Conservation (phyloP, 257 asterid species). For the Nicotiana knightiana region DNA sequence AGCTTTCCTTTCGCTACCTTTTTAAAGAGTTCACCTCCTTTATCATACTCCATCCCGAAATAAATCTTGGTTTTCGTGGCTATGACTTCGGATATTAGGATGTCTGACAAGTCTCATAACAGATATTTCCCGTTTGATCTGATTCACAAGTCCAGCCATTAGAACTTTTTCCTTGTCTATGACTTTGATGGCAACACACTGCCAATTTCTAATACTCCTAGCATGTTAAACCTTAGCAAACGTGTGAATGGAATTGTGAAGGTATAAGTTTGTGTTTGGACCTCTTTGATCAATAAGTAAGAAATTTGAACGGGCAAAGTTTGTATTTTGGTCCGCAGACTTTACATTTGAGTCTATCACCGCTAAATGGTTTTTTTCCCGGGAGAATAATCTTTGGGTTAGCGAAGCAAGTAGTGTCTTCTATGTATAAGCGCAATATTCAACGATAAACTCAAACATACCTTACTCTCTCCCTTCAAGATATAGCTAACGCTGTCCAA, state of each 20-base stretch:
- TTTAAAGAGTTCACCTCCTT: constrained; percentile 78
- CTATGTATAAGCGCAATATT: constrained; percentile 88
- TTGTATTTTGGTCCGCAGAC: no score
- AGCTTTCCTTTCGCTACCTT: constrained; percentile 63
- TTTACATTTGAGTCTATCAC: no score
- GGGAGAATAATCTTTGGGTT: constrained; percentile 89
- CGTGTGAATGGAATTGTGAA: constrained; percentile 13
- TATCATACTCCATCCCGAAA: constrained; percentile 68
- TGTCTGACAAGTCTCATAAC: constrained; percentile 68
- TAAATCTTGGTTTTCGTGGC: constrained; percentile 80
- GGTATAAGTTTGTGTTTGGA: neutral
- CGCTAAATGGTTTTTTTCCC: neutral
- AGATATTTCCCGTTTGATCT: constrained; percentile 68
- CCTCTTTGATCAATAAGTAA: neutral
- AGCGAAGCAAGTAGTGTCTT: constrained; percentile 85
- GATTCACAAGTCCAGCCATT: constrained; percentile 49
- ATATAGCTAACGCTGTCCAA: constrained; percentile 76
- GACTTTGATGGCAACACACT: constrained; percentile 71
- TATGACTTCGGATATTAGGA: constrained; percentile 73
- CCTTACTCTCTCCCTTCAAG: constrained; percentile 89
- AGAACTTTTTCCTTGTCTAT: constrained; percentile 59
- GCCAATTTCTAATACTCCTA: constrained; percentile 51
- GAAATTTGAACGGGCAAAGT: neutral
- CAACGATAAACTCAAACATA: constrained; percentile 94
- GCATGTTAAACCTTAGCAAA: constrained; percentile 73